These are phyloP conservation scores for Xanthoceras sorbifolium DNA, from an alignment of 345 rosid species.

Conservation along the genomic window DNA sequence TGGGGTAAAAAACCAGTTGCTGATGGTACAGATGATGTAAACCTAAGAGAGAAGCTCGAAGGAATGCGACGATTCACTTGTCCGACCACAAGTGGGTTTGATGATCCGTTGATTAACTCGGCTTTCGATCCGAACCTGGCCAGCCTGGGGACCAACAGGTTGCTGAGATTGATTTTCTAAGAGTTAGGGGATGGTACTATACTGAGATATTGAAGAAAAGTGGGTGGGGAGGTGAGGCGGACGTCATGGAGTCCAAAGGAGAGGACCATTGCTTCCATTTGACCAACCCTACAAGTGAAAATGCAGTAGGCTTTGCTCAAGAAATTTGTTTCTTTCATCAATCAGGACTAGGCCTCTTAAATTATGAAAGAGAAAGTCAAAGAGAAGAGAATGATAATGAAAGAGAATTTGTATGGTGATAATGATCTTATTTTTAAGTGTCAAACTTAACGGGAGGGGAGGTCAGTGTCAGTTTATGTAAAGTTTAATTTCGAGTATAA, in stretches of 20 bases:
- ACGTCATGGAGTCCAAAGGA: conserved; percentile 30
- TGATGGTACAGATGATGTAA: background rate
- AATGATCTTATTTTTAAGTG: too few relatives aligned
- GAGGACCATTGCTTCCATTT: conserved; percentile 50
- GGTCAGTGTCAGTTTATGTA: too few relatives aligned
- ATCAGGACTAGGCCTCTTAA: background rate
- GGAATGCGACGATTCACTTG: conserved; percentile 25
- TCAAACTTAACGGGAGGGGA: too few relatives aligned
- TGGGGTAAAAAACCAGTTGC: background rate
- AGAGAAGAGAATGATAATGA: too few relatives aligned
- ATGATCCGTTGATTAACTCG: conserved; percentile 53
- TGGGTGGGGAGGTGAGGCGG: conserved; percentile 45
- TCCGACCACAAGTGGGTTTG: conserved; percentile 37
- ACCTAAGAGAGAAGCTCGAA: background rate
- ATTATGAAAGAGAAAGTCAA: background rate
- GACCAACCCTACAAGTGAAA: conserved; percentile 18
- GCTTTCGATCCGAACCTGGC: conserved; percentile 33
- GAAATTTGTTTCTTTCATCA: background rate
- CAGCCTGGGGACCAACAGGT: conserved; percentile 34
- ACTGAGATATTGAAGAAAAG: conserved; percentile 31
- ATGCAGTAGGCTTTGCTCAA: conserved; percentile 27
- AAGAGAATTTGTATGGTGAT: too few relatives aligned
- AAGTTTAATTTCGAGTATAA: too few relatives aligned
- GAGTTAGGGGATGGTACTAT: conserved; percentile 38
- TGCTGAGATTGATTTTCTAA: conserved; percentile 37